These are phyloP conservation scores for Sporisorium iseilematis-ciliati DNA, from an alignment of 1,284 basidiomycete genomes.

Conservation along the genomic window DNA sequence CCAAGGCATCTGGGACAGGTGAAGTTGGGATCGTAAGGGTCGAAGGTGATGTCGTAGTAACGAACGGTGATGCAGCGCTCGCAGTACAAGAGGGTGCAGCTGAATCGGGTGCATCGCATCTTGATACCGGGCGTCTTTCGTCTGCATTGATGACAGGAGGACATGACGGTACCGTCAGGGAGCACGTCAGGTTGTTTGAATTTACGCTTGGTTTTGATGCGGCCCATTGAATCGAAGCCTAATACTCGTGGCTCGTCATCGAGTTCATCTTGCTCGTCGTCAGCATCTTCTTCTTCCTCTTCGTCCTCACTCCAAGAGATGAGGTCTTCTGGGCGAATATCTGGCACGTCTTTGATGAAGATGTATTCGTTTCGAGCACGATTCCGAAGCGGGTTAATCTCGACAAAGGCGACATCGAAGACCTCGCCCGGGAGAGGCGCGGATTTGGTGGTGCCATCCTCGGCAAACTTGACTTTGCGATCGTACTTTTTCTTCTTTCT, in stretches of 20 bases:
- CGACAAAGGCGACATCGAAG: constrained; percentile 38
- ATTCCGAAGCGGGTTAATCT: constrained; percentile 27
- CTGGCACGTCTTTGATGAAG: constrained; percentile 41
- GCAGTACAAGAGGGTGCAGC: constrained; percentile 42
- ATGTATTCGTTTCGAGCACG: constrained; percentile 43
- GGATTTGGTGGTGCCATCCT: constrained; percentile 46
- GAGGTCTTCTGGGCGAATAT: constrained; percentile 32
- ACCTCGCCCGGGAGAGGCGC: constrained; percentile 29
- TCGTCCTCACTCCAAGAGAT: constrained; percentile 38
- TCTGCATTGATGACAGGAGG: constrained; percentile 54
- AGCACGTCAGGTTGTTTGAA: constrained; percentile 16
- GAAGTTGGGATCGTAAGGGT: constrained; percentile 28
- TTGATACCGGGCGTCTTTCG: constrained; percentile 40
- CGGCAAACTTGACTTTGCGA: constrained; percentile 41
- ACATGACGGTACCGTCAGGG: constrained; percentile 28
- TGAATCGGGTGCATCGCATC: constrained; percentile 41
- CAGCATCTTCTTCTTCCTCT: constrained; percentile 33
- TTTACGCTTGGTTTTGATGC: constrained; percentile 14
- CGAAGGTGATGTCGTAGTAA: constrained; percentile 33
- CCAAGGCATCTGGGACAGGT: constrained; percentile 46
- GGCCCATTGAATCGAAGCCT: constrained; percentile 15
- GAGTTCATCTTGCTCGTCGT: not conserved
- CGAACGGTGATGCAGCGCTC: constrained; percentile 36
- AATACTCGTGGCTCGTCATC: constrained; percentile 4
- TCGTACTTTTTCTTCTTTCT: constrained; percentile 35